Base-by-base conservation (phyloP, 225 moss, liverwort and hornwort genomes). In the Physcomitrium patens region DNA sequence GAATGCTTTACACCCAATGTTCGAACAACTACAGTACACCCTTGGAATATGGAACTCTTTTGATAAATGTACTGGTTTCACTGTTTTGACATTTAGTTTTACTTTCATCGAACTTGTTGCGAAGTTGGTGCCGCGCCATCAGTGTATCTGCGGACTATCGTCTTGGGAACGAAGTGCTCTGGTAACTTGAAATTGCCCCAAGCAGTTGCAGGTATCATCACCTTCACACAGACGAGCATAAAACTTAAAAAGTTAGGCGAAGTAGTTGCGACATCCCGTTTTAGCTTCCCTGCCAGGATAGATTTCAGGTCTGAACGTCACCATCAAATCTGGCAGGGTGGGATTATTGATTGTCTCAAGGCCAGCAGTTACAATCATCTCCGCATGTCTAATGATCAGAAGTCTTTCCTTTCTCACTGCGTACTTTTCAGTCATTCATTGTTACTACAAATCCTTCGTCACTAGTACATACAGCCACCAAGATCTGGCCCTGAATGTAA, bases 381-480 rank as follows among this genome's bases (percentile, higher is more conserved):
- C 53, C 55, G 77, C 71, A 49, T 56, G 42, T 50, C 79, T 56
- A 48, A 14, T 16, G 61, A 24, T 24, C 58, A 68, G 61, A 63
- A 5, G 19, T 43, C 43, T 71, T 60, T 24, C 28, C 22, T 66
- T 71, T 31, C 60, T 20, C 69, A 37, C 63, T 74, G 68, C 60
- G 2, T 19, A 46, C 31, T 67, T 42, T 54, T 48, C 24, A 16
- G 45, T 68, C 68, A 16, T 49, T 68, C 68, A 68, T 47, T 44
- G 49, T 68, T 70, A 45, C 74, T 52, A 67, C 77, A 72, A 55
- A 56, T 11, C 20, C 59, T 82, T 20, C 12, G 23, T 74, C 59
- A 74, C 71, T 76, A 58, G 81, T 76, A 71, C 65, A 65, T 71
- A 17, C 58, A 57, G 42, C 8, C 46, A 63, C 70, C 70, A 67